These are phyloP conservation scores for Geotrichum candidum DNA, from an alignment of 1,139 yeast genomes.

Conservation along the genomic window DNA sequence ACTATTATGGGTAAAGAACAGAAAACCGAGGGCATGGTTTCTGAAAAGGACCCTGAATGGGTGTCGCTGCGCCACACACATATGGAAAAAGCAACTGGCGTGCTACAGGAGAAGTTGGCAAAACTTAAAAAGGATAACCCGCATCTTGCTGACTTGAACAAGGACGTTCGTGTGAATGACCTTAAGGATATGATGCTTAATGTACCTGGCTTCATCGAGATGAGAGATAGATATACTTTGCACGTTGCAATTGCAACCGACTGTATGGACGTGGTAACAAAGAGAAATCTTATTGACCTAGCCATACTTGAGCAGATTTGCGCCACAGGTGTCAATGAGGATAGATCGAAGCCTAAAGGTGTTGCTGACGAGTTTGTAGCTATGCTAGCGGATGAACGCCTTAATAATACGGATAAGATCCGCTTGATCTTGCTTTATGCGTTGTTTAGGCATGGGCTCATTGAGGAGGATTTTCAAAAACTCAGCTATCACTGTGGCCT, in stretches of 20 bases:
- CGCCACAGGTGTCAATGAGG: slow-evolving; percentile 66
- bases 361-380: slow-evolving; percentile 63
- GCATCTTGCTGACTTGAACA: slow-evolving; percentile 33
- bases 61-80: slow-evolving; percentile 64
- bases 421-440: slow-evolving; percentile 76
- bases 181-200: slow-evolving; percentile 40
- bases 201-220: slow-evolving; percentile 39
- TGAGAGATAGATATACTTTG: slow-evolving; percentile 36
- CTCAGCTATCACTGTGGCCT: slow-evolving; percentile 66
- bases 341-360: slow-evolving; percentile 55
- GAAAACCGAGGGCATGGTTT: slow-evolving; percentile 42
- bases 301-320: slow-evolving; percentile 52
- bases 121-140: slow-evolving; percentile 72
- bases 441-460: slow-evolving; percentile 76
- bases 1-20: slow-evolving; percentile 52
- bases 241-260: slow-evolving; percentile 39
- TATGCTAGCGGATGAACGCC: slow-evolving; percentile 46
- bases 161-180: slow-evolving; percentile 34
- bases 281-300: slow-evolving; percentile 29
- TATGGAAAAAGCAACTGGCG: slow-evolving; percentile 68
- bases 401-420: slow-evolving; percentile 58
- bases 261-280: slow-evolving; percentile 36
- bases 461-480: slow-evolving; percentile 67
- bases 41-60: slow-evolving; percentile 76
- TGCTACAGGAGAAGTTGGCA: slow-evolving; percentile 53